Conservation (phyloP, 139 green algal species). For the Trebouxia sp. region DNA sequence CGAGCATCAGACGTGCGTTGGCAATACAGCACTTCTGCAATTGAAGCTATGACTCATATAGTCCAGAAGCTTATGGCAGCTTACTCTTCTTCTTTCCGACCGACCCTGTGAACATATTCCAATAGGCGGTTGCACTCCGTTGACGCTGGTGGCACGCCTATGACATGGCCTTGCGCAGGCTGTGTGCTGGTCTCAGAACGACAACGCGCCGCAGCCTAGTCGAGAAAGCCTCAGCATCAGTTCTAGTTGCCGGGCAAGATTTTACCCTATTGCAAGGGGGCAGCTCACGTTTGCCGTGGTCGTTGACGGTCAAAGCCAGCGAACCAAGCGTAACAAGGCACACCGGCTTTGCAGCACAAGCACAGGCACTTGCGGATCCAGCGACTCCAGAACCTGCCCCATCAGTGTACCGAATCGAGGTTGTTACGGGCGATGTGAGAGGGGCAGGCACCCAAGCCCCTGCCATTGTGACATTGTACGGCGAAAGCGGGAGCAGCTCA, state of each 20-base stretch:
- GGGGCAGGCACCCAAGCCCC: slow-evolving; percentile 70
- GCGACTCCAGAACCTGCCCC: background rate
- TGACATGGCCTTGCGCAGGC: slow-evolving; percentile 16
- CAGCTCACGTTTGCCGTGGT: background rate
- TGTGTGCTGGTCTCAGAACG: background rate
- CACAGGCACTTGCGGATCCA: background rate
- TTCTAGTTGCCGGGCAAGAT: background rate
- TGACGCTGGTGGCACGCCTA: background rate
- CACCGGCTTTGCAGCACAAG: background rate
- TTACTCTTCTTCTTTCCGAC: background rate
- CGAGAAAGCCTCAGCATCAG: background rate
- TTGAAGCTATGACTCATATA: no score
- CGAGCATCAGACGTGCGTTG: no score
- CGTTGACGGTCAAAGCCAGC: background rate
- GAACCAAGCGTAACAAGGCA: background rate
- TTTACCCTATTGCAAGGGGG: background rate
- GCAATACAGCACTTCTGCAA: no score
- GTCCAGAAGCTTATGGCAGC: no score
- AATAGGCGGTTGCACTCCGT: background rate
- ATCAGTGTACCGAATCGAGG: slow-evolving; percentile 41
- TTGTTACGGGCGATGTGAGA: slow-evolving; percentile 82
- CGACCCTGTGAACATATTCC: background rate
- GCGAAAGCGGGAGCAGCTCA: slow-evolving; percentile 41
- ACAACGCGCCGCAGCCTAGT: background rate
- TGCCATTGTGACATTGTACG: slow-evolving; percentile 37